Base-by-base conservation (phyloP, 768 basidiomycete species). In the Fistulinella prunicolor region DNA sequence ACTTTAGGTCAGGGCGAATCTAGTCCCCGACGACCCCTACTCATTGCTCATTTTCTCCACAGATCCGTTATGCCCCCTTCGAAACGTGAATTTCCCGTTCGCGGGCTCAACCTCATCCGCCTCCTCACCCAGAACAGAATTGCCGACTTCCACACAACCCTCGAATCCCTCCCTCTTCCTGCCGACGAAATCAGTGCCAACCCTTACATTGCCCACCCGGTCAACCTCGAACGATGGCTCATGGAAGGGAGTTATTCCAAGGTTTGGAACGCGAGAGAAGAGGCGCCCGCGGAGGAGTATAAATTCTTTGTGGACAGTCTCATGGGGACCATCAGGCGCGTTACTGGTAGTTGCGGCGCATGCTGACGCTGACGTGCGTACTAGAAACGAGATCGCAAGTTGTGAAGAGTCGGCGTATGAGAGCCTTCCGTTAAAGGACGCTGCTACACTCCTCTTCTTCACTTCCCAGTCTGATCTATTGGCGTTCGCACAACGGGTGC, bases 161-260 rank as follows among this genome's bases (percentile, higher is more conserved):
- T 99, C 40, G 95, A 99, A 67, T 89, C 90, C 30, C 80, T 99
- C 24, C 84, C 85, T 2, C 64, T 82, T 29, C 79, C 81, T 35
- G 81, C 86, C 0, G 84, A 86, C 53, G 77, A 77, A 38, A 82
- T 86, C 51, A 71, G 75, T 24, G 74, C 81, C 26, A 88, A 87
- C 64, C 79, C 82, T 6, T 91, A 76, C 64, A 82, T 94, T 60
- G 77, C 80, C 44, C 92, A 93, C 64, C 89, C 91, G 12, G 86
- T 94, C 48, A 89, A 94, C 65, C 81, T 94, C 51, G 95, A 99
- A 67, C 78, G 89, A 42, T 97, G 94, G 90, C 78, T 98, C 38
- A 99, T 99, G 95, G 95, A 98, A 67, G 95, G 95, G 32, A 89
- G 88, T 60, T 99, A 98, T 67, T 92, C 90, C 70, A 95, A 95